Base-by-base conservation (phyloP, 2,329 filamentous ascomycete genomes). In the Curvularia verruculosa region DNA sequence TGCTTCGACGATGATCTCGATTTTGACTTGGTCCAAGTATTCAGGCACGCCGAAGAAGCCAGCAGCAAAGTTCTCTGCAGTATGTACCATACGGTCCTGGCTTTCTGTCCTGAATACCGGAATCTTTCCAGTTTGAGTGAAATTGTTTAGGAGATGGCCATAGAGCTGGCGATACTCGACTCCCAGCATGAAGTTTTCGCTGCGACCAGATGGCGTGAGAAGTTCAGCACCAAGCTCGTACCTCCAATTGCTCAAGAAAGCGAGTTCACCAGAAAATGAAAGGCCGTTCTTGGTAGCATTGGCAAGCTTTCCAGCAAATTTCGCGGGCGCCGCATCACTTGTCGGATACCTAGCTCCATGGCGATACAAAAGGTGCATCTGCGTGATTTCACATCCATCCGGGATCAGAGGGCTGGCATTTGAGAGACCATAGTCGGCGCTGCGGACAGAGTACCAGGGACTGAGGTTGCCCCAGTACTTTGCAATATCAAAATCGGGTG, bases 111-210 rank as follows among this genome's bases (percentile, higher is more conserved):
- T 64, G 41, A 73, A 78, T 15, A 80, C 76, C 19, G 78, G 77
- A 43, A 80, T 63, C 5, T 75, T 70, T 24, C 73, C 73, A 1
- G 60, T 37, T 39, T 58, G 69, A n/a, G 74, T 70, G 55, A 80
- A 80, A 65, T 80, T 80, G 58, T 80, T 80, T 40, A 81, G 74
- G 12, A 80, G 71, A 45, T 77, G 67, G 7, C 78, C 69, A 26
- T 73, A 80, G n/a, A 80, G 69, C 58, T 80, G 74, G 15, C 78
- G 75, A 55, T 79, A 72, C 50, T 71, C 68, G 12, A 79, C 60
- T 8, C 78, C 78, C 3, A 80, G 70, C 12, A 78, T 61, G 60
- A 80, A 80, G 49, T 76, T 71, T 61, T 82, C 67, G 49, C 66
- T 66, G 43, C 70, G 69, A 18, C 70, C 70, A 44, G 69, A 73